Evolutionary conservation across 2,329 filamentous ascomycete species (phyloP).

Genomic region (Aureobasidium sp.): DNA sequence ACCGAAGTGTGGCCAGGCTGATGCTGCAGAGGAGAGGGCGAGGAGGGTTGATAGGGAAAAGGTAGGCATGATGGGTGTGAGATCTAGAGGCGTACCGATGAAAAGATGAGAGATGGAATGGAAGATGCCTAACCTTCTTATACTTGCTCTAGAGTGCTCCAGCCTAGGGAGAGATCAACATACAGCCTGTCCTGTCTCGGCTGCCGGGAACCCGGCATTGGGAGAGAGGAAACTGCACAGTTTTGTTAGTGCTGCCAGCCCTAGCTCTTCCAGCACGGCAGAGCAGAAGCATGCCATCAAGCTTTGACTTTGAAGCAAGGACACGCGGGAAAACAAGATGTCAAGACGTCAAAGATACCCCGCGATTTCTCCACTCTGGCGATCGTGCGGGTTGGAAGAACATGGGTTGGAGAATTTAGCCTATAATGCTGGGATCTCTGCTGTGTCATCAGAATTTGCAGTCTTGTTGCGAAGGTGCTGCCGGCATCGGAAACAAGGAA

Average conservation of each 20-base stretch:
- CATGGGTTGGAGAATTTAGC: neutral
- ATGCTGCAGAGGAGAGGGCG: conserved; percentile 2
- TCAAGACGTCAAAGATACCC: conserved; percentile 11
- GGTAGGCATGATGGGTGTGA: neutral
- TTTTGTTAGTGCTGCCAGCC: conserved; percentile 2
- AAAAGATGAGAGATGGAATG: neutral
- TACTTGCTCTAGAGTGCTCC: neutral
- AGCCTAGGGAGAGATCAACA: neutral
- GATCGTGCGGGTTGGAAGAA: neutral
- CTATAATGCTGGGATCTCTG: too few species aligned
- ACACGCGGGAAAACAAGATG: neutral
- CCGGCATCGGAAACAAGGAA: too few species aligned
- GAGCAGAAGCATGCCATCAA: neutral
- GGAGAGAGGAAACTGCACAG: neutral
- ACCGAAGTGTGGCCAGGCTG: conserved; percentile 12
- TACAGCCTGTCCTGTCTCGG: conserved; percentile 12
- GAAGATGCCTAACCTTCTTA: neutral
- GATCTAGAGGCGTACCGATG: neutral
- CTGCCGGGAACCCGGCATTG: neutral
- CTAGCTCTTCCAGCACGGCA: neutral
- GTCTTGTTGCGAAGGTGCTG: too few species aligned
- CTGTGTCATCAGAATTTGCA: too few species aligned
- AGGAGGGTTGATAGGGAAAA: neutral
- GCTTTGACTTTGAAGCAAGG: neutral
- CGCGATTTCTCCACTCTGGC: conserved; percentile 12